A percentile compares a stretch with the other conserved stretches of the same genome.
Conservation (phyloP, 495 filamentous ascomycete species). For the Extremus antarcticus region DNA sequence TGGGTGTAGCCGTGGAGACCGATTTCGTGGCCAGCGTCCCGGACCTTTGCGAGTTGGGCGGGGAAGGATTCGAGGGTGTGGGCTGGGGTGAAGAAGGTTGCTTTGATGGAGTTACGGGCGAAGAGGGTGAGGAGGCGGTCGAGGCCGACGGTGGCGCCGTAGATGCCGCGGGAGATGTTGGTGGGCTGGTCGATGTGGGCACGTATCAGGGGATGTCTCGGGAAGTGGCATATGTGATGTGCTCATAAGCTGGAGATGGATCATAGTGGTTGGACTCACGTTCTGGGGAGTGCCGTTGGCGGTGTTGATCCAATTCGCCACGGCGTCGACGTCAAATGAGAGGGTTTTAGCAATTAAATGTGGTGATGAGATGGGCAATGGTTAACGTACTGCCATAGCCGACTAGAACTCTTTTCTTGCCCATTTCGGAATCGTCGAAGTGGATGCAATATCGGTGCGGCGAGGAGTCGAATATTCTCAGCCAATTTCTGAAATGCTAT, state of each 20-base stretch:
- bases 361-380: not conserved
- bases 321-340: conserved; percentile 41
- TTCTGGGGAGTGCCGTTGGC: conserved; percentile 20
- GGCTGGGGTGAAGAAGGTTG: conserved; percentile 35
- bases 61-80: conserved; percentile 35
- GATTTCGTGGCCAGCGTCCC: conserved; percentile 33
- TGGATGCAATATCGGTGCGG: no score
- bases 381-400: conserved; percentile 24
- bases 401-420: conserved; percentile 26
- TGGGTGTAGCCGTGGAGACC: conserved; percentile 38
- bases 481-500: not conserved
- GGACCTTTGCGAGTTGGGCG: conserved; percentile 27
- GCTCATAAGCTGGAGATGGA: no score
- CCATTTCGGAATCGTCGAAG: conserved; percentile 15
- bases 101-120: conserved; percentile 32
- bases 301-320: conserved; percentile 37
- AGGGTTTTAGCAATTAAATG: conserved; percentile 37
- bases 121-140: conserved; percentile 33
- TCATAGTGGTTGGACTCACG: no score
- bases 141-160: conserved; percentile 34
- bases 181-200: no score
- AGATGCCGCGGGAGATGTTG: conserved; percentile 31
- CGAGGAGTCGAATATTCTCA: no score
- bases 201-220: no score
- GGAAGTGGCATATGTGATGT: no score